A percentile compares a stretch with the other conserved stretches of the same genome.
Evolutionary conservation across 2,329 filamentous ascomycete genomes (phyloP).

Genomic region (Alternaria sp.): DNA sequence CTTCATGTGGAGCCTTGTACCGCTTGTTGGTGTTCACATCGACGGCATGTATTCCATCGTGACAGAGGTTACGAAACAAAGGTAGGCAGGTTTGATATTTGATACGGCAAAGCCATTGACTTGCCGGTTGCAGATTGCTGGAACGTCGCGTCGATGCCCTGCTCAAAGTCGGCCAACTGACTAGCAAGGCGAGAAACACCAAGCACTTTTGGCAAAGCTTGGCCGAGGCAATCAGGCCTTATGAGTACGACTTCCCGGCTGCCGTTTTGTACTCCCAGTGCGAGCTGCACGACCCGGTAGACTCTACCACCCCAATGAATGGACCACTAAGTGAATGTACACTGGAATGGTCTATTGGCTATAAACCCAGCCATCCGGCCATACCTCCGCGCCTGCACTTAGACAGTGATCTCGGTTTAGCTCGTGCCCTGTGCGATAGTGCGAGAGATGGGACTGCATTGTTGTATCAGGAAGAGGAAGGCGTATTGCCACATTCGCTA

Average conservation of each 20-base stretch:
- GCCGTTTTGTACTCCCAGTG: conserved; percentile 21
- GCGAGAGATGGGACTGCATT: conserved; percentile 4
- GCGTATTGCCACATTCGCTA: conserved; percentile 12
- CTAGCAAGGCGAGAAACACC: conserved; percentile 17
- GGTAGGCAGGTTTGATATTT: background rate
- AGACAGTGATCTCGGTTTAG: conserved; percentile 10
- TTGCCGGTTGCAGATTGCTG: conserved; percentile 9
- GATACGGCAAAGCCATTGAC: background rate
- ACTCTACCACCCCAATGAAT: background rate
- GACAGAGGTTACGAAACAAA: conserved; percentile 30
- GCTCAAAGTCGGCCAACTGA: conserved; percentile 18
- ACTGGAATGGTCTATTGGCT: conserved; percentile 21
- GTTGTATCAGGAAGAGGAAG: conserved; percentile 9
- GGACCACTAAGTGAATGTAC: background rate
- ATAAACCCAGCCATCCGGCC: conserved; percentile 12
- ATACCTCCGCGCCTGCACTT: conserved; percentile 15
- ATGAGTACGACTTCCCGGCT: conserved; percentile 24
- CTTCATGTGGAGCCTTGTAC: conserved; percentile 24
- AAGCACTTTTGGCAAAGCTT: conserved; percentile 21
- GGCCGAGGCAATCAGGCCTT: conserved; percentile 15
- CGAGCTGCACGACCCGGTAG: background rate
- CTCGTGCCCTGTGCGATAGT: conserved; percentile 7
- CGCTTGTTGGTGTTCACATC: conserved; percentile 18
- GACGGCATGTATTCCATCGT: conserved; percentile 28
- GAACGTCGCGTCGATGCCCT: conserved; percentile 24